Conservation (phyloP, 176 grass and related monocot genomes). For the Dactylis glomerata region DNA sequence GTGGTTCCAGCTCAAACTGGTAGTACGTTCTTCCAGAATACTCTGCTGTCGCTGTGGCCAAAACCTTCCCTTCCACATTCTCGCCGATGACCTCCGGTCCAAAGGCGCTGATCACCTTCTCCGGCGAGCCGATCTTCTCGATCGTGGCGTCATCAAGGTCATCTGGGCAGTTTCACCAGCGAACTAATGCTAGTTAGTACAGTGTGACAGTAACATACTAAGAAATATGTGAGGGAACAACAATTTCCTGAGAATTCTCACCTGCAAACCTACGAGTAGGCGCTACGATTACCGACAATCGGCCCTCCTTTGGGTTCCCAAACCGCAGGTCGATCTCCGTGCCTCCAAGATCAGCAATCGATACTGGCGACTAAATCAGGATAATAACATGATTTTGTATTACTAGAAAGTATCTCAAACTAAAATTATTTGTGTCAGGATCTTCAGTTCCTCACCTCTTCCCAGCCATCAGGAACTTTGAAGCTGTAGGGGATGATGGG, state of each 20-base stretch:
- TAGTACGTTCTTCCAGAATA: constrained; percentile 80
- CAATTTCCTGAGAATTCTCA: constrained; percentile 18
- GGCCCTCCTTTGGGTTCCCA: constrained; percentile 66
- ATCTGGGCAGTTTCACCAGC: background rate
- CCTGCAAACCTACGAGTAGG: constrained; percentile 85
- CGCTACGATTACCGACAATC: constrained; percentile 76
- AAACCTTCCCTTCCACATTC: constrained; percentile 89
- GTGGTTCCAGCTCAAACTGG: constrained; percentile 85
- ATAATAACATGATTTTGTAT: background rate
- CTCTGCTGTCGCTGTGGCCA: constrained; percentile 54
- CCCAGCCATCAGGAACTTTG: constrained; percentile 82
- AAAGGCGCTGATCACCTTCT: constrained; percentile 79
- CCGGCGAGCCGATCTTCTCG: constrained; percentile 63
- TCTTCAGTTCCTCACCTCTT: constrained; percentile 48
- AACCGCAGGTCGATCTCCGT: constrained; percentile 96
- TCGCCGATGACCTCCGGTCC: constrained; percentile 89
- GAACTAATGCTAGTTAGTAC: background rate
- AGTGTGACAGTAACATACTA: background rate
- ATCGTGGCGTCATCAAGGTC: constrained; percentile 60
- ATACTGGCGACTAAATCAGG: constrained; percentile 64
- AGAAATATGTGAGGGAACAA: background rate
- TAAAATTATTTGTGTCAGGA: background rate
- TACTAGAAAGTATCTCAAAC: constrained; percentile 8
- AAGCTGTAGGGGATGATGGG: constrained; percentile 91
- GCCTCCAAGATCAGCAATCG: constrained; percentile 96